These are phyloP conservation scores for Pleurostoma richardsiae DNA, from an alignment of 2,329 filamentous ascomycete species.

Conservation along the genomic window DNA sequence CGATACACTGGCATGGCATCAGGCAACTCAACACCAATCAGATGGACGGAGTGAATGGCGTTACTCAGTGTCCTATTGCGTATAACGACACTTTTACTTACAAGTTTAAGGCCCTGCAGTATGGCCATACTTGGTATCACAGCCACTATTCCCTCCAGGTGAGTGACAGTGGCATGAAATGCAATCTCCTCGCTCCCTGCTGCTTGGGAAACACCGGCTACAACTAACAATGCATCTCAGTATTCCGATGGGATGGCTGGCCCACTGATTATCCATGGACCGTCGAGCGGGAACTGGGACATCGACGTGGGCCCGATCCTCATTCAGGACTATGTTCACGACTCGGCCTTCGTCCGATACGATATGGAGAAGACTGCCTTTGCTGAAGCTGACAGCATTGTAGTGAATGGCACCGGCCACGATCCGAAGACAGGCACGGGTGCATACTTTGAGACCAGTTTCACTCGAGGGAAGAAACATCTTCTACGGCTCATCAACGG, in stretches of 20 bases:
- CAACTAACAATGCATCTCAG: constrained; percentile 18
- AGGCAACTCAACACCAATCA: constrained; percentile 22
- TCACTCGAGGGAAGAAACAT: constrained; percentile 31
- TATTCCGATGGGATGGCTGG: constrained; percentile 40
- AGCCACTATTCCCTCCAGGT: constrained; percentile 31
- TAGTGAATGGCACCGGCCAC: constrained; percentile 27
- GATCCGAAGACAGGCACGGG: constrained; percentile 9
- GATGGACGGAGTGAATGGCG: constrained; percentile 24
- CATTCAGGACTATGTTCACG: constrained; percentile 42
- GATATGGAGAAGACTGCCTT: constrained; percentile 9
- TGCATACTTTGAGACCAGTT: constrained; percentile 9
- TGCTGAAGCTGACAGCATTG: constrained; percentile 20
- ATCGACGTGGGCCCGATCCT: constrained; percentile 40
- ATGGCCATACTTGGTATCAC: constrained; percentile 32
- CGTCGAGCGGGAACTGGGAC: constrained; percentile 38
- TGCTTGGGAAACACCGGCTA: constrained; percentile 11
- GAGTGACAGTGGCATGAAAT: not conserved
- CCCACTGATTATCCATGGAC: constrained; percentile 41
- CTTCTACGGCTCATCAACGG: constrained; percentile 36
- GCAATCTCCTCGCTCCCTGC: too few relatives aligned
- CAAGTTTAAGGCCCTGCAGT: constrained; percentile 25
- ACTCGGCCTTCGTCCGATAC: constrained; percentile 12
- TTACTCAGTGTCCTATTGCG: constrained; percentile 49
- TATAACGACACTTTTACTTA: constrained; percentile 33
- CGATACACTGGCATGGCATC: constrained; percentile 30